phyloP scores from a whole-genome alignment of 2,329 filamentous ascomycete genomes.

The Daldinia sp. region DNA sequence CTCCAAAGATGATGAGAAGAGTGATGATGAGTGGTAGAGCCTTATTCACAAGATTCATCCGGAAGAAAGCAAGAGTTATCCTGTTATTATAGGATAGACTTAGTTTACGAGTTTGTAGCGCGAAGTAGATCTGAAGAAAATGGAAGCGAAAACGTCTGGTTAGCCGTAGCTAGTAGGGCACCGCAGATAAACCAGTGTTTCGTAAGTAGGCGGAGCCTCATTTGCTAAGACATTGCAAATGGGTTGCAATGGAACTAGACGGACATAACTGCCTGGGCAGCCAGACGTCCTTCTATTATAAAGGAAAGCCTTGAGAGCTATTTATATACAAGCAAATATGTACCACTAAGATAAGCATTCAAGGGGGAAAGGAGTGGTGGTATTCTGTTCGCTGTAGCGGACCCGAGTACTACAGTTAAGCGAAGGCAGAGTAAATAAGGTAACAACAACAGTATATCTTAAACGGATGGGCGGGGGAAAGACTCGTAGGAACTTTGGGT shows the following conservation, averaged over 20 bases:
- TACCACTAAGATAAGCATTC: constrained; percentile 25
- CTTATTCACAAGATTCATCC: constrained; percentile 39
- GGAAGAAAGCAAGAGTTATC: constrained; percentile 5
- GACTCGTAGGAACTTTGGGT: not conserved
- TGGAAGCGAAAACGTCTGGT: not conserved
- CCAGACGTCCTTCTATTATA: constrained; percentile 6
- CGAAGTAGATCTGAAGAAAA: not conserved
- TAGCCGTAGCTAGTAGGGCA: not conserved
- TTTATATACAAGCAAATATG: constrained; percentile 20
- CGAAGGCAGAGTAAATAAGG: not conserved
- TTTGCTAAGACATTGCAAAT: constrained; percentile 1
- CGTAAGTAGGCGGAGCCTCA: not conserved
- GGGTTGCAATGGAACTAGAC: not conserved
- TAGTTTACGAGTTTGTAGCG: not conserved
- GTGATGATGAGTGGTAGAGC: constrained; percentile 79
- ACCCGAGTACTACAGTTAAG: constrained; percentile 8
- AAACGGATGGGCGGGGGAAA: not conserved
- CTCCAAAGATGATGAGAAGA: constrained; percentile 76
- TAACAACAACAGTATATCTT: not conserved
- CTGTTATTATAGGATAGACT: not conserved
- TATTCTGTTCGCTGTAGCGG: constrained; percentile 8
- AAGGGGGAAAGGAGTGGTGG: constrained; percentile 5
- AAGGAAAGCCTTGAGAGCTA: constrained; percentile 7
- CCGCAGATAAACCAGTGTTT: constrained; percentile 2
- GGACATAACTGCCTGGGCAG: not conserved